These are phyloP conservation scores for Phytopythium helicoides DNA, from an alignment of 352 stramenopile species.

Conservation along the genomic window DNA sequence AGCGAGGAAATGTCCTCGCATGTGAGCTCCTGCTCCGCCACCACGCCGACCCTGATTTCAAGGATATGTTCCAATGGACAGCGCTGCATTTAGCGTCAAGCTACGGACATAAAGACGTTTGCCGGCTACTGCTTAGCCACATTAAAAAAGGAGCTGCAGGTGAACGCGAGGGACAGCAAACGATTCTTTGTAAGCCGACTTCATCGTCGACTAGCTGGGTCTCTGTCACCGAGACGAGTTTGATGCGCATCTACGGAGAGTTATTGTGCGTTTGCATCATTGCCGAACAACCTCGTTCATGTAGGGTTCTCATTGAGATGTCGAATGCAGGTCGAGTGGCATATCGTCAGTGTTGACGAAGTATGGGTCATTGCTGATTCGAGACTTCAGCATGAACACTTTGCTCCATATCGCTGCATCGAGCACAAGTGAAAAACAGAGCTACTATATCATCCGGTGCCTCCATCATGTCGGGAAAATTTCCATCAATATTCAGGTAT, in stretches of 20 bases:
- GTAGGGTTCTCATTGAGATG: neutral
- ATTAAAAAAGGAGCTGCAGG: constrained; percentile 14
- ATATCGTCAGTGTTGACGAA: constrained; percentile 31
- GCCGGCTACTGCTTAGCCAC: constrained; percentile 24
- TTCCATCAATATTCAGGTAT: constrained; percentile 39
- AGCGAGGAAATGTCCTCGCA: constrained; percentile 37
- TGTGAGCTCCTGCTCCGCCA: constrained; percentile 37
- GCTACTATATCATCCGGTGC: constrained; percentile 46
- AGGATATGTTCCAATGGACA: constrained; percentile 43
- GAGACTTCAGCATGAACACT: constrained; percentile 57
- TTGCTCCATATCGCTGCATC: constrained; percentile 48
- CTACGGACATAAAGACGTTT: constrained; percentile 42
- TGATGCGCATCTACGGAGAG: constrained; percentile 50
- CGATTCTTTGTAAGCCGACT: constrained; percentile 29
- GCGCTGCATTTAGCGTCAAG: constrained; percentile 42
- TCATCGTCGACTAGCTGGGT: constrained; percentile 39
- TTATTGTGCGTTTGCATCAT: constrained; percentile 26
- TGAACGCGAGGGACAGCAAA: constrained; percentile 29
- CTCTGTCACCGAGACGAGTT: constrained; percentile 29
- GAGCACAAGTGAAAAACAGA: constrained; percentile 32
- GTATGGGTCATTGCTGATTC: constrained; percentile 45
- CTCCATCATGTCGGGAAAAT: constrained; percentile 36
- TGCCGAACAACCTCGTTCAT: too few relatives aligned
- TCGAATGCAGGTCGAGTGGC: constrained; percentile 24
- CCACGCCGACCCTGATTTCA: constrained; percentile 37